Conservation (phyloP, 495 filamentous ascomycete genomes). For the Aspergillus affinis region DNA sequence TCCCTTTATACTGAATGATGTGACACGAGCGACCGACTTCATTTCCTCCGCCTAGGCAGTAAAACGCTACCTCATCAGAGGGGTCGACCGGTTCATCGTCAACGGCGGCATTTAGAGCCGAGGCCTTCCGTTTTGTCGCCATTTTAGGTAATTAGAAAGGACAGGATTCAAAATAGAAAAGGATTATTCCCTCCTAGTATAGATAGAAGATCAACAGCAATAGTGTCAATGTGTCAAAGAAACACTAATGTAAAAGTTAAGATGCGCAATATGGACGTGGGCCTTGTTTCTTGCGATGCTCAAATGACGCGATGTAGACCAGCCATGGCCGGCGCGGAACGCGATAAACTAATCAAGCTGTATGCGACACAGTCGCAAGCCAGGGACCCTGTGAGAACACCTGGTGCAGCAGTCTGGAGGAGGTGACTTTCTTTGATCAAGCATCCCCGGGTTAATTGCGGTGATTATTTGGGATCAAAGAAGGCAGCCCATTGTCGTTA, state of each 20-base stretch:
- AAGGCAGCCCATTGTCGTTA: conserved; percentile 13
- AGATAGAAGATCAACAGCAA: background rate
- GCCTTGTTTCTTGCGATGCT: background rate
- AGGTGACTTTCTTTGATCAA: background rate
- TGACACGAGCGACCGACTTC: conserved; percentile 97
- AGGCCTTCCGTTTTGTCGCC: conserved; percentile 75
- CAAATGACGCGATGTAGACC: background rate
- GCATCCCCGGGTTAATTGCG: background rate
- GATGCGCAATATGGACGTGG: background rate
- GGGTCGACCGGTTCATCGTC: conserved; percentile 73
- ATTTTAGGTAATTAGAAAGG: conserved; percentile 37
- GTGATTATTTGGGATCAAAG: conserved; percentile 7
- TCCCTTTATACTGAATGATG: conserved; percentile 97
- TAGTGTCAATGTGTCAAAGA: background rate
- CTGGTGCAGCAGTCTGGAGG: background rate
- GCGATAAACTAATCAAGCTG: conserved; percentile 1
- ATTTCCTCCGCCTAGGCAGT: conserved; percentile 91
- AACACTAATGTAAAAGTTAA: background rate
- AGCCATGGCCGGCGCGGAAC: conserved; percentile 16
- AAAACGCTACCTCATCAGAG: conserved; percentile 86
- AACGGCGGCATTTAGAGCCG: conserved; percentile 57
- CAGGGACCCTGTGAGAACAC: background rate
- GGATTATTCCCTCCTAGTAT: background rate
- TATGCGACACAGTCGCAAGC: background rate
- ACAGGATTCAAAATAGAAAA: background rate